These are phyloP conservation scores for Chenopodium album DNA, from an alignment of 148 eudicot species.

Conservation along the genomic window DNA sequence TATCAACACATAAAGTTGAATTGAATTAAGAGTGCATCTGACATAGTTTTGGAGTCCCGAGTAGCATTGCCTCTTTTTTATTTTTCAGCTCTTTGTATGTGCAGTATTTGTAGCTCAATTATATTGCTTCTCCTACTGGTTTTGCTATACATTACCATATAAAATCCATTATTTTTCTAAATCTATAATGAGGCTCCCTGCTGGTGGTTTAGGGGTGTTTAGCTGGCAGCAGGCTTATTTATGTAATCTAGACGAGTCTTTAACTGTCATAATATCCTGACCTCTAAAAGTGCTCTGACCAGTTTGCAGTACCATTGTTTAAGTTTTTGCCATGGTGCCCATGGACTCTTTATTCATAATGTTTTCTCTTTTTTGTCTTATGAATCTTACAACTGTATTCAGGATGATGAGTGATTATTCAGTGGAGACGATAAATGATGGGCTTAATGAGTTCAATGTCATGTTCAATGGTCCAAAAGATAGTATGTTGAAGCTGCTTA, in stretches of 20 bases:
- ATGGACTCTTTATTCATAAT: not conserved
- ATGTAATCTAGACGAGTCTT: not conserved
- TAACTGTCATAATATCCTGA: not conserved
- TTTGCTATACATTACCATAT: not conserved
- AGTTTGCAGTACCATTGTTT: not conserved
- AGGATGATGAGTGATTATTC: conserved; percentile 90
- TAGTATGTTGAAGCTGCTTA: conserved; percentile 40
- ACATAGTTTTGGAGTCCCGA: not conserved
- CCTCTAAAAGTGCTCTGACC: not conserved
- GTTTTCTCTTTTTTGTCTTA: not conserved
- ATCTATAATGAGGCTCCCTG: not conserved
- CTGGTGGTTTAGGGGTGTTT: not conserved
- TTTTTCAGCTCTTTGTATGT: not conserved
- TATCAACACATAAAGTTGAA: not conserved
- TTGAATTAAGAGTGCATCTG: not conserved
- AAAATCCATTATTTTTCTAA: not conserved
- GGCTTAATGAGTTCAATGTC: conserved; percentile 72
- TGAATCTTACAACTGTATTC: conserved; percentile 1
- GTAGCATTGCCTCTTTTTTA: not conserved
- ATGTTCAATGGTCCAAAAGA: conserved; percentile 88
- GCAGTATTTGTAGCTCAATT: not conserved
- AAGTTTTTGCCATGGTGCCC: not conserved
- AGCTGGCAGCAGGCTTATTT: not conserved
- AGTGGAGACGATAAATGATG: conserved; percentile 81
- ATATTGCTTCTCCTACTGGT: not conserved